phyloP scores from a whole-genome alignment of 2,329 filamentous ascomycete species.

The Penicillium sp. region DNA sequence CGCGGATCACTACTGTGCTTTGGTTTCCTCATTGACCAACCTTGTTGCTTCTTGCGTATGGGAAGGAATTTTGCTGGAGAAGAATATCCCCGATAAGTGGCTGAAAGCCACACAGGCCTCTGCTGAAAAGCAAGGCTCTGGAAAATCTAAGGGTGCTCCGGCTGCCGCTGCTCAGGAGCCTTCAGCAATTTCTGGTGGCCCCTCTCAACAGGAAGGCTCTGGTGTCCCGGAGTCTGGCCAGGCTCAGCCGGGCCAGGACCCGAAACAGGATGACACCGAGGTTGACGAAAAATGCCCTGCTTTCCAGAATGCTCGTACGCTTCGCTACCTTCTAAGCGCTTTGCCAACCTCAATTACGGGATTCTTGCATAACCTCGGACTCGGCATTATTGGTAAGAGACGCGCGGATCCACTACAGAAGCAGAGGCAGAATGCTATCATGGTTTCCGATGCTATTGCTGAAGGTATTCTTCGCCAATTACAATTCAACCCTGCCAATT shows the following conservation, averaged over 20 bases:
- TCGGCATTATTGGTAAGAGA: conserved; percentile 72
- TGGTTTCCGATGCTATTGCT: conserved; percentile 68
- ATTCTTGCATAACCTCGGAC: conserved; percentile 82
- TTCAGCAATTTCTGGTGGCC: conserved; percentile 23
- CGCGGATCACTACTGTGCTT: conserved; percentile 74
- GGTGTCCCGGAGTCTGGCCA: conserved; percentile 20
- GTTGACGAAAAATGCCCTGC: conserved; percentile 37
- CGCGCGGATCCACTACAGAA: conserved; percentile 64
- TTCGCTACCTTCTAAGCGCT: conserved; percentile 74
- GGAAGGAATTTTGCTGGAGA: conserved; percentile 76
- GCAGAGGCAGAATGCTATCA: conserved; percentile 61
- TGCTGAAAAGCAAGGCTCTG: conserved; percentile 36
- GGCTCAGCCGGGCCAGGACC: conserved; percentile 13
- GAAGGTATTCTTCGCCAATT: conserved; percentile 69
- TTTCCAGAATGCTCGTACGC: conserved; percentile 74
- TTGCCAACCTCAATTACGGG: conserved; percentile 77
- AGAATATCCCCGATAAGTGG: conserved; percentile 66
- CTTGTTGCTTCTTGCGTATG: conserved; percentile 77
- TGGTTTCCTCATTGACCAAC: conserved; percentile 73
- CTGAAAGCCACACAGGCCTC: conserved; percentile 48
- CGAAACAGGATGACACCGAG: conserved; percentile 23
- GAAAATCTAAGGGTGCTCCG: conserved; percentile 44
- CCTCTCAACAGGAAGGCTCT: conserved; percentile 28
- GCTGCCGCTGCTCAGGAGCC: conserved; percentile 23
- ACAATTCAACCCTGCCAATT: conserved; percentile 49